Conservation (phyloP, 2,329 filamentous ascomycete genomes). For the Phaeosphaeriaceae sp. region DNA sequence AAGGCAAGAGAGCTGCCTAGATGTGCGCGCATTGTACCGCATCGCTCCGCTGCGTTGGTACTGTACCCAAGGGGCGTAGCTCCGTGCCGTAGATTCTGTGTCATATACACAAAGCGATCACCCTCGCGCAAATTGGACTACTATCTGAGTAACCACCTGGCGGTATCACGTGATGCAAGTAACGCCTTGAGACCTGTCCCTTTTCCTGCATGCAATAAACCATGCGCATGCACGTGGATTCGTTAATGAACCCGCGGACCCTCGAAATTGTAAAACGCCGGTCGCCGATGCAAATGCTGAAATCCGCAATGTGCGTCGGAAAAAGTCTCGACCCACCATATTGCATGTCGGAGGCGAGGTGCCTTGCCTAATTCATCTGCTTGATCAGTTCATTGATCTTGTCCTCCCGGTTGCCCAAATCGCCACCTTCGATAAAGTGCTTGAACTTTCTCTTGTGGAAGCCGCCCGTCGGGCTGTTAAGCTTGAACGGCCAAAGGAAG, state of each 20-base stretch:
- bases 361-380: slow-evolving; percentile 91
- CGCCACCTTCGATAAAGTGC: slow-evolving; percentile 98
- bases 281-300: slow-evolving; percentile 31
- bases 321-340: slow-evolving; percentile 15
- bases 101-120: slow-evolving; percentile 3
- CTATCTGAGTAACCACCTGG: slow-evolving; percentile 3
- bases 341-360: neutral
- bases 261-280: slow-evolving; percentile 16
- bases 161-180: slow-evolving; percentile 4
- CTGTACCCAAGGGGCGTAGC: neutral
- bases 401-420: slow-evolving; percentile 98
- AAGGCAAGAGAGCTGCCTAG: slow-evolving; percentile 3
- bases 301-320: slow-evolving; percentile 23
- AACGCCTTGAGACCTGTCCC: slow-evolving; percentile 1
- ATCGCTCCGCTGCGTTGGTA: neutral
- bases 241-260: slow-evolving; percentile 10
- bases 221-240: slow-evolving; percentile 19
- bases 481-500: slow-evolving; percentile 99
- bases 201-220: slow-evolving; percentile 14
- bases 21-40: slow-evolving; percentile 1
- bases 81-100: neutral
- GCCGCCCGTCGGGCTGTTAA: slow-evolving; percentile 95
- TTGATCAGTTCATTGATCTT: slow-evolving; percentile 95
- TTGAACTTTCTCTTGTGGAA: slow-evolving; percentile 98
- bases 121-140: slow-evolving; percentile 6